Base-by-base conservation (phyloP, 345 rosid genomes). In the Salix arbutifolia region DNA sequence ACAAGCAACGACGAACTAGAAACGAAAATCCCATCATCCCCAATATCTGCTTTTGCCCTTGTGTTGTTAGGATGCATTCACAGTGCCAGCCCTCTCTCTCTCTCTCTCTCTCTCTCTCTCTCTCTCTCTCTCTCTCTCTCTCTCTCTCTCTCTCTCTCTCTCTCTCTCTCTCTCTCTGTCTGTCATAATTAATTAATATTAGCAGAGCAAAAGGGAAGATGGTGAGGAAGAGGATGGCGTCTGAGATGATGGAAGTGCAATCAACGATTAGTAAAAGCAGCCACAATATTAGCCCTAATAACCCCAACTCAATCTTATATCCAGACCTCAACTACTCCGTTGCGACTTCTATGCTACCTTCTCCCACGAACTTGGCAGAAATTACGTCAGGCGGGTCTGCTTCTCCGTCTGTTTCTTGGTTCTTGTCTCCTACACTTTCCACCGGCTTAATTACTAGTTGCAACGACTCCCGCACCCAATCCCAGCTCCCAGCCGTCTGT, bases 211-310 rank as follows among this genome's bases (percentile, higher is more conserved):
- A 14, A 9, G 72, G 73, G 46, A 87, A 79, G 82, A 87, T 89
- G 96, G 85, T 83, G 82, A 85, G 97, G 75, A 95, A 96, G 83
- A 83, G 99, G 76, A 81, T 89, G 90, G 98, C 97, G 35, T 87
- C 97, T 0, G 99, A 96, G 83, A 86, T 92, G 91, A 87, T 86
- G 72, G 76, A 79, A 61, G 71, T 76, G 67, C 83, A 66, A 46
- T 73, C 75, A 28, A 67, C 60, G 70, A 68, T 19, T 37, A 67
- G 37, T 35, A 35, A n/a, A n/a, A n/a, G n/a, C 26, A 44, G 33
- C 44, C 7, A 21, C 28, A 69, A 38, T 9, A 37, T 23, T 69
- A 79, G 50, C 65, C 74, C 19, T 25, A 76, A 77, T 75, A 79
- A 77, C 69, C 77, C 80, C 18, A 46, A 71, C 67, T 75, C 83